Percentiles rank a stretch among this genome's conserved stretches.
phyloP scores from a whole-genome alignment of 371 early-diverging fungal genomes.

The Hamiltosporidium tvaerminnensis region DNA sequence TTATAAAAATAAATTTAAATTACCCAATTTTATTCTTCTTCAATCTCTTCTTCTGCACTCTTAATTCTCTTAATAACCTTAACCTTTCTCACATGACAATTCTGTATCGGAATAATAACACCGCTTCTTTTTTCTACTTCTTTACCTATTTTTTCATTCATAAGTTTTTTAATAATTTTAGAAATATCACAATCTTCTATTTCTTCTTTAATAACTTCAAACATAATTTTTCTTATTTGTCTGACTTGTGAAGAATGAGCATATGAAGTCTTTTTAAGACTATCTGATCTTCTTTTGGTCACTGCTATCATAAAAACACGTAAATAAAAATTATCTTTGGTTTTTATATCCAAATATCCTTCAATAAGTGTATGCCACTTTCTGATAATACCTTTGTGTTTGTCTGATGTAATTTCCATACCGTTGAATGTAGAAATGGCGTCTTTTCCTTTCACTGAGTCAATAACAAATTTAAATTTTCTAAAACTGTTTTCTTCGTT shows the following conservation, averaged over 20 bases:
- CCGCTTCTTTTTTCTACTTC: constrained; percentile 40
- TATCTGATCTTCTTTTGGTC: constrained; percentile 33
- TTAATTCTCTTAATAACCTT: constrained; percentile 43
- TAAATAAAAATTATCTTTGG: constrained; percentile 44
- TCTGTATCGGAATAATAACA: constrained; percentile 47
- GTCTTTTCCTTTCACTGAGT: constrained; percentile 45
- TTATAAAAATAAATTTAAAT: background rate
- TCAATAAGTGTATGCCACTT: constrained; percentile 54
- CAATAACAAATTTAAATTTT: constrained; percentile 50
- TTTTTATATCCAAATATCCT: constrained; percentile 38
- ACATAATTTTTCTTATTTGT: constrained; percentile 46
- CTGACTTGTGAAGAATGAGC: constrained; percentile 42
- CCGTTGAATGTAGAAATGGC: constrained; percentile 49
- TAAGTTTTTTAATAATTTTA: constrained; percentile 46
- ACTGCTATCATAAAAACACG: constrained; percentile 47
- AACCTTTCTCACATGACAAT: constrained; percentile 47
- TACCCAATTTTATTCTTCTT: background rate
- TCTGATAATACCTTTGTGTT: constrained; percentile 44
- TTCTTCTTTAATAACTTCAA: constrained; percentile 44
- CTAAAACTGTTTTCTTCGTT: constrained; percentile 21
- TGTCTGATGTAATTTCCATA: constrained; percentile 51
- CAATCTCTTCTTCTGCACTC: background rate
- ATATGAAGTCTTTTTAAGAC: constrained; percentile 42
- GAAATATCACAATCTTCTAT: constrained; percentile 26
- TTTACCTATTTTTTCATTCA: constrained; percentile 41